Evolutionary conservation across 139 green algal genomes (phyloP).

Genomic region (Ettlia oleoabundans): DNA sequence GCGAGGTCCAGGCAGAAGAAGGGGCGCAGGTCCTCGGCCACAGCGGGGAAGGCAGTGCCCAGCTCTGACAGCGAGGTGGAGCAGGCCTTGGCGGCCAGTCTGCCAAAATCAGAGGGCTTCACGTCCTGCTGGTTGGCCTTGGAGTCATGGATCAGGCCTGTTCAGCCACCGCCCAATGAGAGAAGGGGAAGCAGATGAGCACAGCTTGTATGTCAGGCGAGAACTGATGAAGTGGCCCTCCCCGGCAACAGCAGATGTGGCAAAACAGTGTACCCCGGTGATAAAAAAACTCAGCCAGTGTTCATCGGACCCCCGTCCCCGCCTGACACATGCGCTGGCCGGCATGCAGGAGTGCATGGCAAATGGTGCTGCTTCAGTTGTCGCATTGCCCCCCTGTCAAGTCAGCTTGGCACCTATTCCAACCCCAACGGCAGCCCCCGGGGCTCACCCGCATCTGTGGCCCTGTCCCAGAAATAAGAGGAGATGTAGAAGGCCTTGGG

Average conservation of each 20-base stretch:
- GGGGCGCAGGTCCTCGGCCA: conserved; percentile 61
- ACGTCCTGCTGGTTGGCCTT: conserved; percentile 39
- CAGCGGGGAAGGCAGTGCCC: conserved; percentile 27
- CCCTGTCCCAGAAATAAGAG: conserved; percentile 97
- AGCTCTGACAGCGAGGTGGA: conserved; percentile 21
- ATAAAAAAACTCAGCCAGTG: no score
- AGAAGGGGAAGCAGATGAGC: background rate
- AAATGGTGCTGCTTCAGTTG: no score
- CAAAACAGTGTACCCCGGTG: no score
- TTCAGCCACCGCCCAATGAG: background rate
- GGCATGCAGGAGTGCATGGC: no score
- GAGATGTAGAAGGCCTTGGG: conserved; percentile 85
- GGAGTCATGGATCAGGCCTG: conserved; percentile 52
- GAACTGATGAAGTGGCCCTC: no score
- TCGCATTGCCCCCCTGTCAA: no score
- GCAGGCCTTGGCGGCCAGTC: conserved; percentile 60
- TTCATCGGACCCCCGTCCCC: no score
- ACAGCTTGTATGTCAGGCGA: background rate
- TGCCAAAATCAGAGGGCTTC: conserved; percentile 53
- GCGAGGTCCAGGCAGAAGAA: conserved; percentile 95
- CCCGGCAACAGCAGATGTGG: no score
- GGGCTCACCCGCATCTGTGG: conserved; percentile 54
- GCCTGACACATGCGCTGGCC: no score
- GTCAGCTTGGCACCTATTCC: no score
- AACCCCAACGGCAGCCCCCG: background rate